phyloP scores from a whole-genome alignment of 78 protist species.

The Cavenderia fasciculata region DNA sequence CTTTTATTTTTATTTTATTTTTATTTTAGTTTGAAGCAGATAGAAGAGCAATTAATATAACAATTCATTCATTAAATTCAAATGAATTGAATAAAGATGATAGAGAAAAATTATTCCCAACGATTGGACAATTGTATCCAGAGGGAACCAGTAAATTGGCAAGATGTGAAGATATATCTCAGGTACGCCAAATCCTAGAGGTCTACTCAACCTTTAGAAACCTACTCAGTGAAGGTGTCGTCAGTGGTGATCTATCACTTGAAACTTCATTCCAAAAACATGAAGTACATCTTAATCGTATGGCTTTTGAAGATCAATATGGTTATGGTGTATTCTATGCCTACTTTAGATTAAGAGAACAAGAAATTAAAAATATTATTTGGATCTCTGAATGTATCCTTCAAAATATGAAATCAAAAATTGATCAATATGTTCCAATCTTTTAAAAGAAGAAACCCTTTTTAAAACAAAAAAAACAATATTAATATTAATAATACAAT shows the following conservation, averaged over 20 bases:
- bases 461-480: no score
- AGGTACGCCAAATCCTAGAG: slow-evolving; percentile 85
- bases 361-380: slow-evolving; percentile 96
- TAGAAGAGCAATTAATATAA: slow-evolving; percentile 95
- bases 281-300: slow-evolving; percentile 86
- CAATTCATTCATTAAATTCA: slow-evolving; percentile 93
- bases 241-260: slow-evolving; percentile 82
- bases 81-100: slow-evolving; percentile 91
- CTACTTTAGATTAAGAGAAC: slow-evolving; percentile 94
- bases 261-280: slow-evolving; percentile 93
- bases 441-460: slow-evolving; percentile 42
- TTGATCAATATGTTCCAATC: slow-evolving; percentile 89
- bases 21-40: slow-evolving; percentile 95
- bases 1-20: not conserved
- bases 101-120: slow-evolving; percentile 90
- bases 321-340: slow-evolving; percentile 95
- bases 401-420: slow-evolving; percentile 90
- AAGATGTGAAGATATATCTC: slow-evolving; percentile 89
- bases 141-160: slow-evolving; percentile 87
- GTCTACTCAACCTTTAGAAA: slow-evolving; percentile 83
- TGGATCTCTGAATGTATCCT: slow-evolving; percentile 99
- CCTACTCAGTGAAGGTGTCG: slow-evolving; percentile 80
- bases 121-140: slow-evolving; percentile 90
- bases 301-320: slow-evolving; percentile 93
- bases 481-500: no score